Evolutionary conservation across 2,329 filamentous ascomycete genomes (phyloP), one percentile per base, ranked within the genome.

Genomic region (Nannizzia gypsea): DNA sequence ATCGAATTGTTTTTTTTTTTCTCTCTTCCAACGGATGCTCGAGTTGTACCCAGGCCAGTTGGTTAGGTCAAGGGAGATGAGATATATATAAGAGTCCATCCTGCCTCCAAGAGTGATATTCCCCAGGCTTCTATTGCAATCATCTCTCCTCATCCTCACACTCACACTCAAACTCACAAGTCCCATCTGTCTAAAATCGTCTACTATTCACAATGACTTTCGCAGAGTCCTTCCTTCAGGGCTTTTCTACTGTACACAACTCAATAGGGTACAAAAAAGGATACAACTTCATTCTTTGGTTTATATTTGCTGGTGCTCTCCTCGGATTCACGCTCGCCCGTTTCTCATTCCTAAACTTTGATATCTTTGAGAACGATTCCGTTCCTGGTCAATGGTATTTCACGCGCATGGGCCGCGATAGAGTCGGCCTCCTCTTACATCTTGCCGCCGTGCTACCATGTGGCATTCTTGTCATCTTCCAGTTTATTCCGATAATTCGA

Each of bases 271-370:
- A 40, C 9, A 57, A 57, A 28, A 61, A 59, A 22, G 38, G 26
- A 15, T 62, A 60, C 44, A 60, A 57, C 26, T 62, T 61, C 38
- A 54, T 59, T 48, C 34, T 60, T 36, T 59, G 60, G 36, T 62
- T 78, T 62, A 69, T 82, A 56, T 77, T 80, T 57, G 70, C 67
- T 42, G 78, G 78, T 2, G 71, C 72, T 0, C 67, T 82, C 4
- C 60, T 79, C 13, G 75, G 72, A 13, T 83, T 84, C 66, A 66
- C 70, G 3, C 71, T 83, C 15, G 72, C 77, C 1, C 77, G 79
- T 5, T 65, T 82, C 1, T 67, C 68, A 44, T 82, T 78, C 65
- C 69, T 84, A 22, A 50, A 50, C 40, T 61, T 57, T 15, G 66
- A 42, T 11, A 9, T 31, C 6, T 54, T 54, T 15, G 50, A 31